Conservation (phyloP, 768 basidiomycete species). For the Leucocoprinus sp. region DNA sequence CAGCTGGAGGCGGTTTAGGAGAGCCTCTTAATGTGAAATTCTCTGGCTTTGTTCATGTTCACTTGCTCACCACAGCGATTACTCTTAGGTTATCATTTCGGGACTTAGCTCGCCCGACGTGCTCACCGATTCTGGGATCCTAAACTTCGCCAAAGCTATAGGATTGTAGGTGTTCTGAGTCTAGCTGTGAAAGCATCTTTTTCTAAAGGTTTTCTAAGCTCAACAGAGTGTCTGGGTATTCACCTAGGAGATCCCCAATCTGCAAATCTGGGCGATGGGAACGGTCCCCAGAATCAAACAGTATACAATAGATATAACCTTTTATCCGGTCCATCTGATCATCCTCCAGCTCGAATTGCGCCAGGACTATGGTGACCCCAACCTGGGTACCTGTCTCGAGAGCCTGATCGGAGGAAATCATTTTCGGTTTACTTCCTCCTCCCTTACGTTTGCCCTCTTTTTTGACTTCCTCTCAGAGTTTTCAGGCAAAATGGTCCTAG, state of each 20-base stretch:
- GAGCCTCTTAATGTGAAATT: constrained; percentile 71
- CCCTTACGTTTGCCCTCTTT: neutral
- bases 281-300: constrained; percentile 46
- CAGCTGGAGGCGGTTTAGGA: constrained; percentile 34
- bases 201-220: constrained; percentile 11
- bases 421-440: constrained; percentile 47
- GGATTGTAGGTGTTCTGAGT: constrained; percentile 39
- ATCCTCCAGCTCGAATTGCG: constrained; percentile 50
- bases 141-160: constrained; percentile 54
- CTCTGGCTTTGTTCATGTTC: constrained; percentile 28
- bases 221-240: constrained; percentile 67
- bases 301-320: constrained; percentile 28
- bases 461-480: constrained; percentile 25
- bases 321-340: neutral
- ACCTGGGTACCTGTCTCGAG: constrained; percentile 66
- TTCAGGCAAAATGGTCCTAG: constrained; percentile 50
- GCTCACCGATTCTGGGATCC: constrained; percentile 44
- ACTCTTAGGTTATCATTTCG: constrained; percentile 50
- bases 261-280: constrained; percentile 75
- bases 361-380: constrained; percentile 63
- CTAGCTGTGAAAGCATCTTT: constrained; percentile 10
- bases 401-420: constrained; percentile 75
- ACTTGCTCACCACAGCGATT: neutral
- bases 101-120: constrained; percentile 50
- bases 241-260: constrained; percentile 57